Base-by-base conservation (phyloP, 345 rosid species). In the Eucalyptus globulus region DNA sequence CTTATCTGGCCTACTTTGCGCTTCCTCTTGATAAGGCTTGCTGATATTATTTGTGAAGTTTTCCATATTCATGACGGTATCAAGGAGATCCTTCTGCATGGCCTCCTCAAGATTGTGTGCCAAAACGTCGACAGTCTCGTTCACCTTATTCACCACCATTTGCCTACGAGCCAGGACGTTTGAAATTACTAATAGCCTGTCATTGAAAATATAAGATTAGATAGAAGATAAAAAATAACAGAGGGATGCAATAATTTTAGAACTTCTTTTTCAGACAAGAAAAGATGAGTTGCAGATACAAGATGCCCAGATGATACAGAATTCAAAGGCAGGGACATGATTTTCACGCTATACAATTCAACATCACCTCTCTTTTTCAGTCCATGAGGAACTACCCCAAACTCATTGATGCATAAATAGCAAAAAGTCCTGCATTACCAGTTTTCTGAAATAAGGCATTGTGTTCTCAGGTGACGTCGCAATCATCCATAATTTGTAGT, bases 51-150 rank as follows among this genome's bases (percentile, higher is more conserved):
- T 92, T 44, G 95, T 96, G 87, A 94, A 94, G 86, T 91, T 93
- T 49, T 93, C 95, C 91, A 97, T 86, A 90, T 94, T 93, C 54
- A 49, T 45, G 27, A 93, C 86, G 5, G 94, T 92, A 91, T 93
- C 96, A 88, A 69, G 60, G 86, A 96, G 95, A 94, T 98, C 99
- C 90, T 94, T 95, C 88, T 92, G 95, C 99, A 97, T 97, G 80
- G 98, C 97, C 80, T 93, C 97, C 90, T 97, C 99, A n/a, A 98
- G 93, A 89, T 97, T 96, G 26, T 89, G 92, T 81, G 96, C 96
- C 85, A 95, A 93, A 13, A 93, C 96, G 86, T 94, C 94, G 11
- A 97, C 98, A 17, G 92, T 90, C 90, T 83, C 93, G 81, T 92
- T 94, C 92, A 96, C 97, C 92, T 95, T 96, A 43, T 93, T 92